A percentile compares a stretch with the other conserved stretches of the same genome.
These are phyloP conservation scores for Cryoendolithus antarcticus DNA, from an alignment of 2,329 filamentous ascomycete species.

Conservation along the genomic window DNA sequence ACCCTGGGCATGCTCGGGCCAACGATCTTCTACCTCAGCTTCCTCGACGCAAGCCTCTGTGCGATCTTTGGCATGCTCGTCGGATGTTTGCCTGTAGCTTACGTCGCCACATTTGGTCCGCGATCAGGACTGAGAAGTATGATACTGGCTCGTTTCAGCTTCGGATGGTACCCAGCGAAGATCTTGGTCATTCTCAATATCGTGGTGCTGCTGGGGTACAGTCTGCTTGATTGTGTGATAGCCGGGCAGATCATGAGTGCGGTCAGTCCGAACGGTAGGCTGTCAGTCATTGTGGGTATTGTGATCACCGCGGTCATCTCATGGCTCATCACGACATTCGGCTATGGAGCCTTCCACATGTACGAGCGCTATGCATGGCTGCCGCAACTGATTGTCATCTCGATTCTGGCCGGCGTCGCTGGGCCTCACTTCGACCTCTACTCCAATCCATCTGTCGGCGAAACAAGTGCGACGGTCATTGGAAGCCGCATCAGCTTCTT, in stretches of 20 bases:
- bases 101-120: slow-evolving; percentile 51
- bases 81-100: slow-evolving; percentile 44
- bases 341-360: slow-evolving; percentile 54
- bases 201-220: slow-evolving; percentile 46
- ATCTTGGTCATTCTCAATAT: slow-evolving; percentile 51
- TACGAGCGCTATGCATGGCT: slow-evolving; percentile 59
- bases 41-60: slow-evolving; percentile 43
- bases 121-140: slow-evolving; percentile 50
- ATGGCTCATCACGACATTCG: slow-evolving; percentile 54
- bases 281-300: slow-evolving; percentile 55
- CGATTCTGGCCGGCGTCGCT: slow-evolving; percentile 50
- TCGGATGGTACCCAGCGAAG: slow-evolving; percentile 56
- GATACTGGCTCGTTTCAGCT: slow-evolving; percentile 48
- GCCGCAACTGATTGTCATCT: slow-evolving; percentile 48
- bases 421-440: slow-evolving; percentile 46
- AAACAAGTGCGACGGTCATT: slow-evolving; percentile 35
- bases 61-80: slow-evolving; percentile 46
- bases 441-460: slow-evolving; percentile 37
- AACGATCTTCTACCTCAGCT: slow-evolving; percentile 45
- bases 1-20: slow-evolving; percentile 52
- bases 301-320: slow-evolving; percentile 51
- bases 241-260: slow-evolving; percentile 58
- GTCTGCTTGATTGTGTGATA: slow-evolving; percentile 52
- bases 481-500: slow-evolving; percentile 57
- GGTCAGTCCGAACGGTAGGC: slow-evolving; percentile 43